phyloP scores from a whole-genome alignment of 2,329 filamentous ascomycete genomes.

The Diaporthe sp. region DNA sequence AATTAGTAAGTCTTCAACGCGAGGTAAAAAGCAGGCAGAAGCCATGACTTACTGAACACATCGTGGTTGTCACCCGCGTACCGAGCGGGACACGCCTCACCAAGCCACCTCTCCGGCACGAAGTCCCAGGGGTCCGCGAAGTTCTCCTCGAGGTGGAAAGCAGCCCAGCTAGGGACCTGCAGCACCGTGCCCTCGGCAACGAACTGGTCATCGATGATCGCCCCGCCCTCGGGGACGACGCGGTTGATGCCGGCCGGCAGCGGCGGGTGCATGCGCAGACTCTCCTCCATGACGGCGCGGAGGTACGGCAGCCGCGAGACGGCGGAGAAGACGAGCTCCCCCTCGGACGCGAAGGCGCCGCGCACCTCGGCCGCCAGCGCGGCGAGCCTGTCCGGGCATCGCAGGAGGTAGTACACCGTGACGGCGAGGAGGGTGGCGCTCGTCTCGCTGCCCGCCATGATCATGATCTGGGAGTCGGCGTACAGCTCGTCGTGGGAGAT shows the following conservation, averaged over 20 bases:
- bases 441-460: conserved; percentile 42
- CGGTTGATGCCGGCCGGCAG: conserved; percentile 37
- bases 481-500: conserved; percentile 40
- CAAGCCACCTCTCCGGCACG: conserved; percentile 51
- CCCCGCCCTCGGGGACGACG: conserved; percentile 43
- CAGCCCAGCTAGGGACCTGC: conserved; percentile 47
- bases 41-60: conserved; percentile 36
- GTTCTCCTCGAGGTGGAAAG: conserved; percentile 47
- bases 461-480: conserved; percentile 40
- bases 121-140: conserved; percentile 48
- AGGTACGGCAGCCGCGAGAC: conserved; percentile 40
- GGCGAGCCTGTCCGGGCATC: conserved; percentile 36
- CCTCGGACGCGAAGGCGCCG: background rate
- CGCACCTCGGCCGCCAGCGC: conserved; percentile 38
- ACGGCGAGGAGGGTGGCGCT: conserved; percentile 42
- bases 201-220: conserved; percentile 41
- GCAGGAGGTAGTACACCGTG: conserved; percentile 39
- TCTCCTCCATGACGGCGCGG: conserved; percentile 40
- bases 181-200: conserved; percentile 52
- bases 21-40: background rate
- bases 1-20: background rate
- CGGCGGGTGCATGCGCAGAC: conserved; percentile 43
- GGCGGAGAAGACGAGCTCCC: conserved; percentile 34
- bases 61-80: conserved; percentile 38
- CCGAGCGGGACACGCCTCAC: conserved; percentile 34